Percentiles rank a stretch among this genome's conserved stretches.
Evolutionary conservation across 805 yeast species (phyloP).

Genomic region (Ogataea kodamae): DNA sequence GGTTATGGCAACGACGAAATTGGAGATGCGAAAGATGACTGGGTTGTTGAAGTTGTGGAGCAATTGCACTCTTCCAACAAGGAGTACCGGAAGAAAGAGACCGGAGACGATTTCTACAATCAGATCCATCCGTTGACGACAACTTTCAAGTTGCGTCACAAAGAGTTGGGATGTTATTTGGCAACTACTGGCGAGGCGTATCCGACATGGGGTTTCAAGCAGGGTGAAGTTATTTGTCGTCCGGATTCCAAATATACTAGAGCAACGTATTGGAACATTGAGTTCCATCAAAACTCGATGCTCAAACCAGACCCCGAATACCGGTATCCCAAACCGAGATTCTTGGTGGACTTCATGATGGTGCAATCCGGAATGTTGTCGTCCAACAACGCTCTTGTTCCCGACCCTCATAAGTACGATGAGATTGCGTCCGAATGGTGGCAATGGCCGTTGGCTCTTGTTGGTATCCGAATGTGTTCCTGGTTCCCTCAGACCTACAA

Average conservation of each 20-base stretch:
- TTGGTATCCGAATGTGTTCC: constrained; percentile 73
- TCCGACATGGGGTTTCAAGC: constrained; percentile 98
- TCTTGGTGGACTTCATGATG: constrained; percentile 66
- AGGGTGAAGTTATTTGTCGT: constrained; percentile 82
- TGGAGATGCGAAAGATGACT: constrained; percentile 74
- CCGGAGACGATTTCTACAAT: constrained; percentile 40
- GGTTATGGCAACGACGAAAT: constrained; percentile 63
- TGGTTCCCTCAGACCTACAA: constrained; percentile 57
- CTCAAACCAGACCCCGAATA: constrained; percentile 35
- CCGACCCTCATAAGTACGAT: constrained; percentile 69
- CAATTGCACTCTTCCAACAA: constrained; percentile 38
- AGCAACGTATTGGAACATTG: constrained; percentile 79
- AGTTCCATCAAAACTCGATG: constrained; percentile 56
- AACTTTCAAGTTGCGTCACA: constrained; percentile 70
- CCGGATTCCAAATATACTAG: constrained; percentile 47
- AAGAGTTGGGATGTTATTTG: constrained; percentile 73
- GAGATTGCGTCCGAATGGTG: constrained; percentile 72
- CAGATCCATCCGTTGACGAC: constrained; percentile 78
- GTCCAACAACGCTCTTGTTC: constrained; percentile 76
- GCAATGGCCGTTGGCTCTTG: constrained; percentile 75
- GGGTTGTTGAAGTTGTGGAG: constrained; percentile 68
- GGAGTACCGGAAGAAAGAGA: constrained; percentile 26
- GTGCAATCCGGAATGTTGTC: constrained; percentile 80
- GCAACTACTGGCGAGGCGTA: constrained; percentile 76
- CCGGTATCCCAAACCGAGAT: constrained; percentile 47